Conservation (phyloP, 208 protist species). For the Balamuthia mandrillaris region DNA sequence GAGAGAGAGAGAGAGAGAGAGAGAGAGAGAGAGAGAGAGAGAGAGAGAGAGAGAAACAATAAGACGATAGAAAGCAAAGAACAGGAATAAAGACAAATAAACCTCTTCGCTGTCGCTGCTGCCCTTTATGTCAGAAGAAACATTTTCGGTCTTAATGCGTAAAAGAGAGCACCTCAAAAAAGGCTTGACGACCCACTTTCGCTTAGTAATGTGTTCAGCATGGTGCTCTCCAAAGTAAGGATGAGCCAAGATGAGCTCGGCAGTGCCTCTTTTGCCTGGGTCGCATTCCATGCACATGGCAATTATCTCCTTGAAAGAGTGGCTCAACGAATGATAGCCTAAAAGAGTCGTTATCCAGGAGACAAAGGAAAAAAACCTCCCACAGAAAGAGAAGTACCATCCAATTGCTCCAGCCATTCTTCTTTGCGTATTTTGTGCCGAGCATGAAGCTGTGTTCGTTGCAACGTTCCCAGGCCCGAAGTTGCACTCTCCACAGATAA, state of each 20-base stretch:
- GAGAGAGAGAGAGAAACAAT: neutral
- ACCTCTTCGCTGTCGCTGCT: too few relatives aligned
- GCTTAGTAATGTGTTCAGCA: too few relatives aligned
- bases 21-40: neutral
- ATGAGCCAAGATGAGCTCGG: neutral
- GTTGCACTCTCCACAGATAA: too few relatives aligned
- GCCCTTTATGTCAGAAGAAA: too few relatives aligned
- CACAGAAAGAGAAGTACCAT: too few relatives aligned
- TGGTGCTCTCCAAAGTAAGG: slow-evolving; percentile 10
- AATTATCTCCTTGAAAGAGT: slow-evolving; percentile 30
- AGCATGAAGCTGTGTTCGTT: too few relatives aligned
- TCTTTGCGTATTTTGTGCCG: slow-evolving; percentile 21
- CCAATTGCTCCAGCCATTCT: slow-evolving; percentile 24
- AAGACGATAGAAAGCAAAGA: neutral
- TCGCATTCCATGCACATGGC: neutral
- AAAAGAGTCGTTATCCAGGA: too few relatives aligned
- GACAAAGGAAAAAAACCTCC: too few relatives aligned
- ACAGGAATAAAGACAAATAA: neutral
- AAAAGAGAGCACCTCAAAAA: slow-evolving; percentile 35
- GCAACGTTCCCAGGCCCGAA: too few relatives aligned
- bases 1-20: neutral
- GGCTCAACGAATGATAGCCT: too few relatives aligned
- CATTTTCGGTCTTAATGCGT: too few relatives aligned
- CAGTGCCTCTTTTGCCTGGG: neutral
- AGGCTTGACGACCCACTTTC: slow-evolving; percentile 13